Percentiles rank a stretch among this genome's conserved stretches.
phyloP scores from a whole-genome alignment of 306 rosid species.

The Medicago lupulina region DNA sequence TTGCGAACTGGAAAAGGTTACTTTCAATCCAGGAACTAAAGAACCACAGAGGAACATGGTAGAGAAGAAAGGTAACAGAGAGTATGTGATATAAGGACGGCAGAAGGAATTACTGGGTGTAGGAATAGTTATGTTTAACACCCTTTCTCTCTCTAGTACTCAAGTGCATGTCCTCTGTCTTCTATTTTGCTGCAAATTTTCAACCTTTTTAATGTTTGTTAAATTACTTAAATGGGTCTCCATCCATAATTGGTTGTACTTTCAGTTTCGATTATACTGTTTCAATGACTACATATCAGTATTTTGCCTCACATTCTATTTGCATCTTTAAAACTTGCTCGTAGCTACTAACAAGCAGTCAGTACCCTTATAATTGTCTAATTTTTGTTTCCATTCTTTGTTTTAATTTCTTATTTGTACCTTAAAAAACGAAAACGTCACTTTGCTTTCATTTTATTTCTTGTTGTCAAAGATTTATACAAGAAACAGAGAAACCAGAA shows the following conservation, averaged over 20 bases:
- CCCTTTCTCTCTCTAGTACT: not conserved
- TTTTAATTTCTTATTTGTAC: not conserved
- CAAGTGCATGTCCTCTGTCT: no score
- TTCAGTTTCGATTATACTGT: not conserved
- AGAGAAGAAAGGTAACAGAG: no score
- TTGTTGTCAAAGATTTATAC: not conserved
- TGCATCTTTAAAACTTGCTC: not conserved
- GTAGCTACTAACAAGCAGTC: not conserved
- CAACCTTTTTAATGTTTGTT: not conserved
- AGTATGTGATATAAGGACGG: not conserved
- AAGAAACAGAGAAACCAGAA: slow-evolving; percentile 1
- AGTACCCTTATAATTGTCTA: not conserved
- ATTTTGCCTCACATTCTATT: not conserved
- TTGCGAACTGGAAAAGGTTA: not conserved
- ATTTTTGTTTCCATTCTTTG: not conserved
- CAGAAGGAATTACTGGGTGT: not conserved
- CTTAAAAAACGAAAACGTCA: not conserved
- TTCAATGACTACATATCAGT: not conserved
- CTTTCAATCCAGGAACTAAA: no score
- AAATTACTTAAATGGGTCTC: no score
- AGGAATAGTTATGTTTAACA: not conserved
- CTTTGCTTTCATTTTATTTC: not conserved
- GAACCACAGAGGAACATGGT: not conserved
- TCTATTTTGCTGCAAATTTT: not conserved
- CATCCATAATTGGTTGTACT: not conserved